phyloP scores from a whole-genome alignment of 441 rosid genomes.

The Manihot esculenta region DNA sequence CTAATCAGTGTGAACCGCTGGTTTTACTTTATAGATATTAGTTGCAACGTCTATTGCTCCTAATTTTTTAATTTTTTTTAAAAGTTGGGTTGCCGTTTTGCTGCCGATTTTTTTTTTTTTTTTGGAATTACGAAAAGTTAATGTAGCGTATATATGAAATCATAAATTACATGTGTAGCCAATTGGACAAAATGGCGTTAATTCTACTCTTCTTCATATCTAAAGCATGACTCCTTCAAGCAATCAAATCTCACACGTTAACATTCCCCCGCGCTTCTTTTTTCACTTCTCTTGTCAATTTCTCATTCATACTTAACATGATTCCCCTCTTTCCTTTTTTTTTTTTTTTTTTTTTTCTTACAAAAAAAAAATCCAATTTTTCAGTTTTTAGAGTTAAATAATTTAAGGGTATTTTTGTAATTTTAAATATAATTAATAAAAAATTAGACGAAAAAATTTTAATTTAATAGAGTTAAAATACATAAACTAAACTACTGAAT shows the following conservation, averaged over 20 bases:
- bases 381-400: no score
- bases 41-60: slow-evolving; percentile 28
- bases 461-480: no score
- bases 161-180: not conserved
- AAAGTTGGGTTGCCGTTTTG: not conserved
- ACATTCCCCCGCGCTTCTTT: not conserved
- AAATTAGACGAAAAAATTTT: no score
- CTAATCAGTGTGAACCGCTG: slow-evolving; percentile 3
- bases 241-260: slow-evolving; percentile 15
- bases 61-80: no score
- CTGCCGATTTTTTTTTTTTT: no score
- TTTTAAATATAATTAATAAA: no score
- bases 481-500: no score
- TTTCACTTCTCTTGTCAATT: not conserved
- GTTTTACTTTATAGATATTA: slow-evolving; percentile 10
- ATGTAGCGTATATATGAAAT: not conserved
- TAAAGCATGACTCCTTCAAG: slow-evolving; percentile 14
- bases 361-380: not conserved
- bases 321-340: no score
- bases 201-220: not conserved
- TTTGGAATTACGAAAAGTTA: not conserved
- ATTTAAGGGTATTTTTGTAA: no score
- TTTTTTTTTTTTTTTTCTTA: no score
- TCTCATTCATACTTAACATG: not conserved
- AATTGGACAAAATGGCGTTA: not conserved